A percentile compares a stretch with the other conserved stretches of the same genome.
Evolutionary conservation across 208 protist species (phyloP).

Genomic region (Strigomonas galati): DNA sequence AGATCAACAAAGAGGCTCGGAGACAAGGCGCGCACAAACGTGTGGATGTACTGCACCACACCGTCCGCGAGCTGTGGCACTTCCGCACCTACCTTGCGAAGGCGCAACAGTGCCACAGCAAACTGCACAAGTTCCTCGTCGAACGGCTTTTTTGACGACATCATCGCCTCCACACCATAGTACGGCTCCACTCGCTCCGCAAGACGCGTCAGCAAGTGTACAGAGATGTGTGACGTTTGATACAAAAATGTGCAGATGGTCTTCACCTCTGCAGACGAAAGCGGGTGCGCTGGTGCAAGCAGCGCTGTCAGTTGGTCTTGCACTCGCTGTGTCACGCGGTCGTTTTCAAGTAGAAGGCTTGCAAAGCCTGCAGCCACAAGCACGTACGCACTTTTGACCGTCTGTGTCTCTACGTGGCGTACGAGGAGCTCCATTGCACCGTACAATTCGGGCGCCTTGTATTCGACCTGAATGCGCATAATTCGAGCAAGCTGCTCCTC

Average conservation of each 20-base stretch:
- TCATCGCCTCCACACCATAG: neutral
- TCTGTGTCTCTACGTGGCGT: conserved; percentile 19
- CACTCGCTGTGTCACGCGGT: no score
- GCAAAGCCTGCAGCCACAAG: no score
- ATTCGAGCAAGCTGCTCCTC: conserved; percentile 20
- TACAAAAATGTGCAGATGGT: neutral
- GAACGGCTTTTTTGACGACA: neutral
- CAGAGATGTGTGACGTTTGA: neutral
- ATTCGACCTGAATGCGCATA: conserved; percentile 25
- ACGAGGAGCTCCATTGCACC: conserved; percentile 17
- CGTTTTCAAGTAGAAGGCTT: no score
- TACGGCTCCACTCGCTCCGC: neutral
- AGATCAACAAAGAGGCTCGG: conserved; percentile 17
- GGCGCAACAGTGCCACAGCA: neutral
- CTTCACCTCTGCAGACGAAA: no score
- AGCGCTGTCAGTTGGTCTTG: no score
- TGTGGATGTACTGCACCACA: neutral
- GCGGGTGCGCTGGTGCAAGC: no score
- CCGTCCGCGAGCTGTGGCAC: neutral
- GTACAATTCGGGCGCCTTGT: conserved; percentile 45
- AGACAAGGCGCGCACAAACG: neutral
- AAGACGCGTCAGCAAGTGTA: neutral
- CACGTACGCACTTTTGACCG: neutral
- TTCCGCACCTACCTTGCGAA: neutral
- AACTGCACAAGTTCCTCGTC: neutral